These are phyloP conservation scores for Yamadazyma philogaea DNA, from an alignment of 805 yeast genomes.

Conservation along the genomic window DNA sequence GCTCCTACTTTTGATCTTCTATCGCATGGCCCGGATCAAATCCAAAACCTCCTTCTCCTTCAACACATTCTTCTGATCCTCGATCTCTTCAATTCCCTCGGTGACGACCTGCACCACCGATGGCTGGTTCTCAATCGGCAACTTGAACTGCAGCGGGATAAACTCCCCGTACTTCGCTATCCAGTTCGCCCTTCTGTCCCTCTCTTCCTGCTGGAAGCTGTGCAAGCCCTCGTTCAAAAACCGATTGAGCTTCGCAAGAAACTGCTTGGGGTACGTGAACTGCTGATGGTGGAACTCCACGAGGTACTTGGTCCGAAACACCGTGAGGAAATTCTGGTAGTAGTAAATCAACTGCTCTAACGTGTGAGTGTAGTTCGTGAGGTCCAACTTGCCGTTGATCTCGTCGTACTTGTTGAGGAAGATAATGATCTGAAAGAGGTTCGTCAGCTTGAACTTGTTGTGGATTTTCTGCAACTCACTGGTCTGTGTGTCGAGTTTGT, in stretches of 20 bases:
- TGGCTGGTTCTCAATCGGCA: constrained; percentile 41
- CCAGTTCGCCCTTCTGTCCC: constrained; percentile 35
- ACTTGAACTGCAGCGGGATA: constrained; percentile 36
- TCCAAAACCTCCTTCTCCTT: constrained; percentile 22
- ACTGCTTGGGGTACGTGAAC: constrained; percentile 37
- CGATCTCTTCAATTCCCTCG: constrained; percentile 28
- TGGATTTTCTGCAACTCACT: constrained; percentile 13
- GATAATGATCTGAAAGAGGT: constrained; percentile 25
- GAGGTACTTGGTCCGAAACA: constrained; percentile 35
- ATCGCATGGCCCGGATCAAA: constrained; percentile 16
- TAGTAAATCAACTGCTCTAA: constrained; percentile 31
- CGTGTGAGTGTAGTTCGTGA: constrained; percentile 23
- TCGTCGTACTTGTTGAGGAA: constrained; percentile 19
- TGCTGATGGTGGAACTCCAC: constrained; percentile 39
- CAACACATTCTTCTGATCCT: constrained; percentile 7
- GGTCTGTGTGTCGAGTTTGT: constrained; percentile 16
- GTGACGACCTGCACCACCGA: constrained; percentile 39
- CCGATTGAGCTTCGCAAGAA: constrained; percentile 27
- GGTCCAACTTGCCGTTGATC: constrained; percentile 14
- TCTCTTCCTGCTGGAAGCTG: constrained; percentile 32
- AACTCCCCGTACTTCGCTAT: constrained; percentile 36
- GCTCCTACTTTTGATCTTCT: no score
- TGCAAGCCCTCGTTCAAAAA: constrained; percentile 33
- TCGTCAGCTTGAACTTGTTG: constrained; percentile 21
- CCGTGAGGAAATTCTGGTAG: constrained; percentile 31